Evolutionary conservation across 441 rosid species (phyloP).

Genomic region (Macaranga tanarius): DNA sequence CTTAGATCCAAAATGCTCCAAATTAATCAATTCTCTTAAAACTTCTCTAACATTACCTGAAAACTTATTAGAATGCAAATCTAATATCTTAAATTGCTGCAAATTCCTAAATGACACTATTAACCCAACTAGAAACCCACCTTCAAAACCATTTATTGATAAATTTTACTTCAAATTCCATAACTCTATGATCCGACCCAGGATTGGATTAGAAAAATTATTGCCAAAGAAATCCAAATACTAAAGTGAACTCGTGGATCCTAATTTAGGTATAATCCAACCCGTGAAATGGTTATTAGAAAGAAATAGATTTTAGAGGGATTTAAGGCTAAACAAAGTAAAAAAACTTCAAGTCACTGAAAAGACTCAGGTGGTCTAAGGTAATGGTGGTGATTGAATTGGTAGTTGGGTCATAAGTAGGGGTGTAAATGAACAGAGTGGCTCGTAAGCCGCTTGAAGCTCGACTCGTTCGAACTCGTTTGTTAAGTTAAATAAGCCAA

Average conservation of each 20-base stretch:
- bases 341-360: slow-evolving; percentile 78
- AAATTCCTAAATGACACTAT: slow-evolving; percentile 49
- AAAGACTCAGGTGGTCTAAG: slow-evolving; percentile 57
- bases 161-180: slow-evolving; percentile 71
- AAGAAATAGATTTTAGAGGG: slow-evolving; percentile 61
- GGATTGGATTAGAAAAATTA: slow-evolving; percentile 78
- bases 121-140: slow-evolving; percentile 53
- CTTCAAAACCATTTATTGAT: slow-evolving; percentile 62
- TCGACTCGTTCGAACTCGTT: too few species aligned
- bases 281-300: slow-evolving; percentile 81
- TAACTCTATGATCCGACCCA: slow-evolving; percentile 71
- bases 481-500: too few species aligned
- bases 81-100: slow-evolving; percentile 71
- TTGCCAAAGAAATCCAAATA: slow-evolving; percentile 82
- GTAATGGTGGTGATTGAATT: slow-evolving; percentile 50
- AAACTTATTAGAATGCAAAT: slow-evolving; percentile 60
- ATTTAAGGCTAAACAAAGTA: slow-evolving; percentile 55
- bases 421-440: too few species aligned
- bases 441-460: too few species aligned
- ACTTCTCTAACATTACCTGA: slow-evolving; percentile 58
- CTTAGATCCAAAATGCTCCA: slow-evolving; percentile 86
- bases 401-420: slow-evolving; percentile 44
- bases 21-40: slow-evolving; percentile 59
- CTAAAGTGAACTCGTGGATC: slow-evolving; percentile 63
- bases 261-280: slow-evolving; percentile 77